Conservation (phyloP, 768 basidiomycete genomes). For the Cystofilobasidium ferigula region DNA sequence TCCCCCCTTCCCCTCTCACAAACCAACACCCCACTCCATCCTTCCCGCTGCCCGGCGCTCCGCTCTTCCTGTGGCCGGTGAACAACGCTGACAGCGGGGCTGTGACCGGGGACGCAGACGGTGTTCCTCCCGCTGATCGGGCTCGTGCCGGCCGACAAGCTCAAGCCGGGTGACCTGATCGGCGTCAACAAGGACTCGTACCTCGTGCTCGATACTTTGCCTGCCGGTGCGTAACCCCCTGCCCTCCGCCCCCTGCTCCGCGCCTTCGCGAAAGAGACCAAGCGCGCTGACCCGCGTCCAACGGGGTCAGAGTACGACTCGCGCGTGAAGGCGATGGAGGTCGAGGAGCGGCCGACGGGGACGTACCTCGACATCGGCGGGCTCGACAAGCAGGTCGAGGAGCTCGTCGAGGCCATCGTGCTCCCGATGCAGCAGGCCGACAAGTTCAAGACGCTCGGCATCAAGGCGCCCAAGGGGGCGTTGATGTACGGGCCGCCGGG, state of each 20-base stretch:
- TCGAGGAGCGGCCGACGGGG: conserved; percentile 94
- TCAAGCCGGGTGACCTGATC: conserved; percentile 85
- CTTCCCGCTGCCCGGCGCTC: too few relatives aligned
- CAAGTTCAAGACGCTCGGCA: conserved; percentile 96
- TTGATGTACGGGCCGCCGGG: conserved; percentile 99
- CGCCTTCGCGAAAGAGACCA: neutral
- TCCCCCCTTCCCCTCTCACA: too few relatives aligned
- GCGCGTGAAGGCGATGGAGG: conserved; percentile 98
- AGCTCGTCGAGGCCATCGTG: conserved; percentile 94
- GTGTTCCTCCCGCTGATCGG: conserved; percentile 97
- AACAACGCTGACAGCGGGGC: neutral
- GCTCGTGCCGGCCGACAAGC: conserved; percentile 81
- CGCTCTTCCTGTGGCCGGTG: neutral
- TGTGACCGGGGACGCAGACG: conserved; percentile 42
- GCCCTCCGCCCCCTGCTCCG: neutral
- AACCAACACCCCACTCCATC: too few relatives aligned
- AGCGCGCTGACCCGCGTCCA: neutral
- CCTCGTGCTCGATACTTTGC: conserved; percentile 85
- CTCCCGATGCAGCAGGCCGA: conserved; percentile 97
- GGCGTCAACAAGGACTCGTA: conserved; percentile 99
- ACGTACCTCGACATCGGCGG: conserved; percentile 90
- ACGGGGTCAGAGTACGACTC: conserved; percentile 72
- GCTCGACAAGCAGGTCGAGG: conserved; percentile 97
- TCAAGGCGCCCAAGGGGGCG: conserved; percentile 93
- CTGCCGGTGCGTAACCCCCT: conserved; percentile 42